Percentiles rank a stretch among this genome's conserved stretches.
phyloP scores from a whole-genome alignment of 2,329 filamentous ascomycete species.

The Claviceps maximensis region DNA sequence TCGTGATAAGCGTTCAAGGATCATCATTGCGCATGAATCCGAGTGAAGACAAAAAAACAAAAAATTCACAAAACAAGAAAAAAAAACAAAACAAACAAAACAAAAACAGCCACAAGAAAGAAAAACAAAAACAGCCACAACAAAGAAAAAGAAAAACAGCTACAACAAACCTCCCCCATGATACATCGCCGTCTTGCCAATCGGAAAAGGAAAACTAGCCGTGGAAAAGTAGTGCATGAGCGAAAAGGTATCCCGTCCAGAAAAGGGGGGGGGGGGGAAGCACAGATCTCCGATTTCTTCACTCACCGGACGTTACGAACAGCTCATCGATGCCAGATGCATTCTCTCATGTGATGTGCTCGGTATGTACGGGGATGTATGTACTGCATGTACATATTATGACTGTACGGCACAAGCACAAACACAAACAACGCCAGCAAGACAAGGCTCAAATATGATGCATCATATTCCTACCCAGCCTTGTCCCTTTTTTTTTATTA shows the following conservation, averaged over 20 bases:
- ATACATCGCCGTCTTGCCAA: neutral
- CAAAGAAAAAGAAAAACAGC: no score
- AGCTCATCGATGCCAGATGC: neutral
- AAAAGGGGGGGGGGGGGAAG: no score
- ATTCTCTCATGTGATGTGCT: neutral
- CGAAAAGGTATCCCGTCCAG: neutral
- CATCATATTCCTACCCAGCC: neutral
- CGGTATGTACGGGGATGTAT: neutral
- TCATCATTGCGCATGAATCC: no score
- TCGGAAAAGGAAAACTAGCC: neutral
- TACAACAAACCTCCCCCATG: neutral
- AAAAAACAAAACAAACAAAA: no score
- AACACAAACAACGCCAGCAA: neutral
- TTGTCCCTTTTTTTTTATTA: neutral
- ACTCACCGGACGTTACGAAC: neutral
- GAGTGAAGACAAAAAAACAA: no score
- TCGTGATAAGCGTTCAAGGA: no score
- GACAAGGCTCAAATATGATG: slow-evolving; percentile 1
- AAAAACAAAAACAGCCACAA: no score
- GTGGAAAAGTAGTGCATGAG: neutral
- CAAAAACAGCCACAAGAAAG: no score
- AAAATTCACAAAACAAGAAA: no score
- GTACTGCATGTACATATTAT: neutral
- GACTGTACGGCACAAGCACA: neutral
- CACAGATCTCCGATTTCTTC: neutral